Evolutionary conservation across 306 rosid species (phyloP), one percentile per base, ranked within the genome.

Genomic region (Urtica urens): DNA sequence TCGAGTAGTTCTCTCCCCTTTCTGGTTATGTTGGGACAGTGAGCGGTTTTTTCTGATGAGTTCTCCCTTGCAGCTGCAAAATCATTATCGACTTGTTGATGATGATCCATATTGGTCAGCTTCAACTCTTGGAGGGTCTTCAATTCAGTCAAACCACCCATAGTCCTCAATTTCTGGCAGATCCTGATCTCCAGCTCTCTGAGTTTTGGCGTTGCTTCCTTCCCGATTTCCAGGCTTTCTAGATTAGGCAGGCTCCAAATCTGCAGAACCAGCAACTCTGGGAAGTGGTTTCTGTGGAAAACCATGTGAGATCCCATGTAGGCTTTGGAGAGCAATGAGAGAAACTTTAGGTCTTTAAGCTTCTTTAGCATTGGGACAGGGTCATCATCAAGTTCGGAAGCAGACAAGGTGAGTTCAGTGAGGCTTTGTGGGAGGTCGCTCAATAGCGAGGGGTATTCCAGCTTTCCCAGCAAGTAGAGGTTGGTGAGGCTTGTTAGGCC

Each of bases 331-430:
- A 20, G 18, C 3, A 63, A 15, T 37, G 33, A 38, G 26, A 63
- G 69, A 9, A 44, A 46, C 48, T 14, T 54, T 3, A 63, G 57
- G 1, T 38, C 16, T 3, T 33, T 34, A 22, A 63, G 57, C 4
- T 4, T 13, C 20, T 35, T 43, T 15, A 55, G 42, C 29, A 0
- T 28, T 10, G 13, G 35, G 31, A 63, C 21, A 5, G 28, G 33
- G 16, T 37, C 20, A 12, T 10, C 11, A 0, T 5, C 0, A 18
- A 63, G 39, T 17, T n/a, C 45, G 9, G 62, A 15, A 11, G 44
- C 62, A 0, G 57, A 63, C 18, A 63, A 55, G 62, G 57, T 55
- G 7, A 63, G 57, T 7, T 63, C 57, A n/a, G 50, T 46, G 38
- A 63, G 62, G 48, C 45, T 47, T 18, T 7, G 5, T 1, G 64